These are phyloP conservation scores for Colletotrichum agaves DNA, from an alignment of 2,329 filamentous ascomycete species.

Conservation along the genomic window DNA sequence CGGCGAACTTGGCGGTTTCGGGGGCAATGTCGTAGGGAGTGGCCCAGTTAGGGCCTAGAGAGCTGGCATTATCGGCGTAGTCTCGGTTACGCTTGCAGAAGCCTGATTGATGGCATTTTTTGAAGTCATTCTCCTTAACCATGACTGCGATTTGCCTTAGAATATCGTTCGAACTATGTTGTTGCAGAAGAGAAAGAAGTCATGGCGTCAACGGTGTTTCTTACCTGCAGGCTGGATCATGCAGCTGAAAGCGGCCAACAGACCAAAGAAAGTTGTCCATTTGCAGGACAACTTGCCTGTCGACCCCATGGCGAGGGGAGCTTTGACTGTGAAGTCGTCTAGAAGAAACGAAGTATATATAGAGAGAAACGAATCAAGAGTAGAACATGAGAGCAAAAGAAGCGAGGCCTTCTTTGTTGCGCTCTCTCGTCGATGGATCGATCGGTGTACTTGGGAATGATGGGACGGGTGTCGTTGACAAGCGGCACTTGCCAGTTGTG, in stretches of 20 bases:
- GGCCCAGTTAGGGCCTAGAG: slow-evolving; percentile 74
- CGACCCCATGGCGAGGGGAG: slow-evolving; percentile 59
- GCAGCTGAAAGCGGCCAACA: slow-evolving; percentile 68
- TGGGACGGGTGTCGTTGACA: slow-evolving; percentile 14
- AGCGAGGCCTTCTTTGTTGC: slow-evolving; percentile 24
- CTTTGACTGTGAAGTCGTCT: slow-evolving; percentile 18
- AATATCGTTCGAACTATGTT: neutral
- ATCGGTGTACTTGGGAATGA: slow-evolving; percentile 15
- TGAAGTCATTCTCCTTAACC: slow-evolving; percentile 98
- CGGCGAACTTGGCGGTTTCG: slow-evolving; percentile 77
- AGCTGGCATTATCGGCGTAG: slow-evolving; percentile 81
- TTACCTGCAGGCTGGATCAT: slow-evolving; percentile 74
- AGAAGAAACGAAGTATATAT: neutral
- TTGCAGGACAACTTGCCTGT: slow-evolving; percentile 62
- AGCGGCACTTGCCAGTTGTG: slow-evolving; percentile 17
- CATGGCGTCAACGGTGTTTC: slow-evolving; percentile 41
- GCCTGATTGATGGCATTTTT: slow-evolving; percentile 93
- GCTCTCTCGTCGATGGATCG: slow-evolving; percentile 19
- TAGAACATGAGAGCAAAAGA: slow-evolving; percentile 18
- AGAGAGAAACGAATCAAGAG: neutral
- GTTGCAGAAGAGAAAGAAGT: neutral
- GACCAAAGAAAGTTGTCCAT: slow-evolving; percentile 73
- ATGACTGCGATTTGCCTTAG: slow-evolving; percentile 62
- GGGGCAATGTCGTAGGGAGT: slow-evolving; percentile 83
- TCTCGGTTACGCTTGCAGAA: slow-evolving; percentile 97